Base-by-base conservation (phyloP, 345 rosid species). In the Sisymbrium irio region DNA sequence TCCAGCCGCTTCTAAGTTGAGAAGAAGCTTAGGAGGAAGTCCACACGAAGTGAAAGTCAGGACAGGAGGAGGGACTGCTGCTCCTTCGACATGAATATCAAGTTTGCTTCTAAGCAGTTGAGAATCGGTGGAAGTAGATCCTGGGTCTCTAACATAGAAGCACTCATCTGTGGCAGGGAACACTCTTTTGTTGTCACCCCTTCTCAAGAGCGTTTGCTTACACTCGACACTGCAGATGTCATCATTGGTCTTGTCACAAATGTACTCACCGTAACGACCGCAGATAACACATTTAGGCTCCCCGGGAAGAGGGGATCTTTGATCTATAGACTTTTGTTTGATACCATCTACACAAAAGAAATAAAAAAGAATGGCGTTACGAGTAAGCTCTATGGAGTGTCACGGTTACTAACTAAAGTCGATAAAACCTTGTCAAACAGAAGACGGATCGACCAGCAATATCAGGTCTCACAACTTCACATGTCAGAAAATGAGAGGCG, bases 141-240 rank as follows among this genome's bases (percentile, higher is more conserved):
- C 80, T 58, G 77, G 67, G 36, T 84, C 93, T 65, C 83, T 77
- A 42, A 94, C 86, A 63, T 91, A 94, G 74, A 86, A 83, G 82
- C 97, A 89, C 80, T 89, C 95, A 73, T 94, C 97, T 47, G 53
- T 84, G 17, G 84, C 87, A 69, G 88, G 84, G 60, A 93, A 68
- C 60, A 71, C 72, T 50, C 60, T 47, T 14, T 14, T 7, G 37
- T 54, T 67, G 20, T 73, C 75, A 71, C 74, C 62, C 79, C 78
- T 79, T 50, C 33, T 30, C 39, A 91, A 64, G 27, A 88, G 75
- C 57, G 57, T 70, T 58, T 61, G 87, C 78, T 94, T 89, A 79
- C 98, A 91, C 73, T 94, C 90, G 84, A 91, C 80, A 79, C 95
- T 91, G 81, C 98, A 94, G 67, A 94, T 56, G 81, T 91, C 98